Percentiles rank a stretch among this genome's conserved stretches.
These are phyloP conservation scores for Xylariaceae sp. DNA, from an alignment of 2,329 filamentous ascomycete genomes.

Conservation along the genomic window DNA sequence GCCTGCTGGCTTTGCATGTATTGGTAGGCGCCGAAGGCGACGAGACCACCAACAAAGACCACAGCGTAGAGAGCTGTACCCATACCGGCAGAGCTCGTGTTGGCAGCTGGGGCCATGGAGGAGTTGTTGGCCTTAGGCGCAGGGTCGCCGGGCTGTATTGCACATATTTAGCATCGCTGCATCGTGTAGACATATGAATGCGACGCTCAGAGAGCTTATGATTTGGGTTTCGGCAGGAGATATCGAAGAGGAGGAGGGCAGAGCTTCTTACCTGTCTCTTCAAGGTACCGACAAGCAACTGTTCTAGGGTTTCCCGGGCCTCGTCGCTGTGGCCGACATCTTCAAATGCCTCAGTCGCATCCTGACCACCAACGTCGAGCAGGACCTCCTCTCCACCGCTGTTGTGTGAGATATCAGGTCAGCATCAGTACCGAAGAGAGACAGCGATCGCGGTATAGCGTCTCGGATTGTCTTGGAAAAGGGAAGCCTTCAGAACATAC, in stretches of 20 bases:
- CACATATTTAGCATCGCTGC: background rate
- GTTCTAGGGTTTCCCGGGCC: conserved; percentile 86
- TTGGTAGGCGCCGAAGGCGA: conserved; percentile 79
- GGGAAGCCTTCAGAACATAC: conserved; percentile 41
- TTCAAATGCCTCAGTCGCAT: conserved; percentile 96
- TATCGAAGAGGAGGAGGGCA: background rate
- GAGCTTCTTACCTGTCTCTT: conserved; percentile 68
- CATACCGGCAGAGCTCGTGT: conserved; percentile 50
- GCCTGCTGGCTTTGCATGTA: conserved; percentile 64
- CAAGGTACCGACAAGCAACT: conserved; percentile 68
- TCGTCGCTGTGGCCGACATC: conserved; percentile 99
- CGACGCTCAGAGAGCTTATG: too few species aligned
- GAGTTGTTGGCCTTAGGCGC: conserved; percentile 57
- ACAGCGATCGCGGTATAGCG: too few species aligned
- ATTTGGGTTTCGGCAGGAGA: background rate
- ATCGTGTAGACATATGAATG: too few species aligned
- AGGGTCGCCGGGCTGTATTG: conserved; percentile 68
- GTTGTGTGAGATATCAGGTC: conserved; percentile 18
- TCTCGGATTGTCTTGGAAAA: too few species aligned
- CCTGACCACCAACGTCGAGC: conserved; percentile 91
- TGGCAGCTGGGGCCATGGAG: conserved; percentile 45
- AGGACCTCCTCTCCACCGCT: conserved; percentile 98
- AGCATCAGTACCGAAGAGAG: conserved; percentile 12
- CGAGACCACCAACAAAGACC: conserved; percentile 69
- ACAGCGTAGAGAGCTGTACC: conserved; percentile 80